Base-by-base conservation (phyloP, 2,329 filamentous ascomycete species). In the Uncinocarpus reesii region DNA sequence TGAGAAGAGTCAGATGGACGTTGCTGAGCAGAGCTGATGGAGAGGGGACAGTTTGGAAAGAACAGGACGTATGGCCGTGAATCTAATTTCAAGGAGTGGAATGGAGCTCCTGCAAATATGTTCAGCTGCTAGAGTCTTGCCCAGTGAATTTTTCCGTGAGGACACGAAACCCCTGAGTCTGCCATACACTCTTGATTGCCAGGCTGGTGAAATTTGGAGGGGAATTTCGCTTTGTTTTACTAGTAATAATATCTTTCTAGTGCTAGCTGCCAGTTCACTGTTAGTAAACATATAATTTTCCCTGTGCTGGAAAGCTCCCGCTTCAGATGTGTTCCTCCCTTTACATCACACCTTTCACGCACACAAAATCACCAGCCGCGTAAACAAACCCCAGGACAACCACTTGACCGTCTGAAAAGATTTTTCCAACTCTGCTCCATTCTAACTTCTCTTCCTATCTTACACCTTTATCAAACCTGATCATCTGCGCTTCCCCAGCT, bases 1-100 rank as follows among this genome's bases (percentile, higher is more conserved):
- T 74, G 10, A 71, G 75, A 54, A 73, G 88, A 58, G 84, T 80
- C 72, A 69, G 77, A 51, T 90, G 88, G 67, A 80, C 73, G 21
- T 77, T 79, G 56, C 71, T 75, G 4, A 64, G 66, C 56, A 65
- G 68, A 48, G 60, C 58, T 29, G 65, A 65, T 16, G 62, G 56
- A 7, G 57, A 58, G 42, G 53, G 57, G 21, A 57, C 56, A 15
- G 65, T 72, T 38, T 93, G 86, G 87, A 76, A 77, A 55, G 75
- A 74, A 59, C 72, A 76, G 10, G 83, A 88, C 65, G 64, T 84
- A 29, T 89, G 84, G 84, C 75, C 76, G 18, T 76, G 38, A 47
- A 31, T n/a, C n/a, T n/a, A n/a, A n/a, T n/a, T n/a, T n/a, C n/a
- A n/a, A n/a, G n/a, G n/a, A n/a, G n/a, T n/a, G n/a, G n/a, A n/a